Base-by-base conservation (phyloP, 768 basidiomycete genomes). In the Dendrothele bispora region DNA sequence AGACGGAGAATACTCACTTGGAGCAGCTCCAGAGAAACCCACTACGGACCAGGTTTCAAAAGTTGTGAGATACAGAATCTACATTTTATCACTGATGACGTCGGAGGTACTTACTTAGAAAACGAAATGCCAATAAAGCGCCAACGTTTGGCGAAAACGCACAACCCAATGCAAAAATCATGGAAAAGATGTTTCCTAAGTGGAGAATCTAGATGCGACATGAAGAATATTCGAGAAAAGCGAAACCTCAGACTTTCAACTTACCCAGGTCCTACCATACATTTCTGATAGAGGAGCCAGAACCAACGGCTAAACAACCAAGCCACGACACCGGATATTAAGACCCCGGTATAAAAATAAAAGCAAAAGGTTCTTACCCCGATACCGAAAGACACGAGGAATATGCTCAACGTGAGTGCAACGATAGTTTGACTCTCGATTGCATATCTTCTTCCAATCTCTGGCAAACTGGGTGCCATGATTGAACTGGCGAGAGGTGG, bases 401-500 rank as follows among this genome's bases (percentile, higher is more conserved):
- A 87, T 14, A 86, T 74, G 53, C 79, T 80, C 38, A 88, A 64
- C 2, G 80, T 84, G 63, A 87, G 59, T 3, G 77, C 79, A 12
- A 74, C 48, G 2, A 81, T 53, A 1, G 83, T 81, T 30, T 76
- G 61, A 60, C 62, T 78, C 1, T 73, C 75, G 45, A 86, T 79
- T 20, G 64, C 52, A 50, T 77, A 85, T 55, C 70, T 73, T 14
- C 51, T 38, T 5, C 79, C 83, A 17, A 86, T 66, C 25, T 79
- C 68, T 5, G 78, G 82, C 22, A 87, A 68, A 28, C 75, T 82
- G 27, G 85, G 85, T 0, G 84, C 84, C 80, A 88, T 84, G 77
- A 66, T 69, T 2, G 66, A 68, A 35, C 55, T 68, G 5, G 72
- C 61, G 28, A 72, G 55, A 8, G 67, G 67, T 18, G 70, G 59